Conservation (phyloP, 1,284 basidiomycete genomes). For the Ustilago hordei region DNA sequence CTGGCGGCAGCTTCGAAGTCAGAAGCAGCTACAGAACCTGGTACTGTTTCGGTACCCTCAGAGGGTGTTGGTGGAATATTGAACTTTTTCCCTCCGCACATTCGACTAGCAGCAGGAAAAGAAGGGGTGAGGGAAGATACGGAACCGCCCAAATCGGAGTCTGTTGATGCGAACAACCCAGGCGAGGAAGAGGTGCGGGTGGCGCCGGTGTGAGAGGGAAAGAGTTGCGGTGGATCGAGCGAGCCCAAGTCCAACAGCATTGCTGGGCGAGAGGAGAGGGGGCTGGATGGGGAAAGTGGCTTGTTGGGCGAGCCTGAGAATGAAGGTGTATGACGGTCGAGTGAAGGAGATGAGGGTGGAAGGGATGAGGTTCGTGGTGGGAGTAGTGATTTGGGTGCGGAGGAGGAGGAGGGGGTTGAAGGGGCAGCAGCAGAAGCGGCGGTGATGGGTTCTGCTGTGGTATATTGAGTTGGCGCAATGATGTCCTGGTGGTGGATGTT, state of each 20-base stretch:
- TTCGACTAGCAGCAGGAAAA: constrained; percentile 10
- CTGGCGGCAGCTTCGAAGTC: constrained; percentile 35
- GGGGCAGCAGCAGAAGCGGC: neutral
- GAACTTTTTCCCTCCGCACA: constrained; percentile 18
- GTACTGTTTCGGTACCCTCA: constrained; percentile 49
- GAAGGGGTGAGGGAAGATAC: constrained; percentile 35
- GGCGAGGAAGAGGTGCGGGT: constrained; percentile 28
- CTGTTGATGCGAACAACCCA: constrained; percentile 27
- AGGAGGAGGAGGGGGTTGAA: neutral
- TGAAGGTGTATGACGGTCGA: constrained; percentile 16
- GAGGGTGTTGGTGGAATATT: constrained; percentile 32
- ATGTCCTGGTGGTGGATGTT: neutral
- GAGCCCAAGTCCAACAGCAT: constrained; percentile 36
- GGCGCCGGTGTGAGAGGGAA: neutral
- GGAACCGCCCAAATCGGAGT: constrained; percentile 45
- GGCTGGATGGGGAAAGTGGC: constrained; percentile 21
- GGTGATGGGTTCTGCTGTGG: neutral
- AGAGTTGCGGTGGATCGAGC: constrained; percentile 28
- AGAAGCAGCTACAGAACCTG: constrained; percentile 41
- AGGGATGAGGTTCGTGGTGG: constrained; percentile 45
- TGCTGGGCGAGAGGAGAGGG: constrained; percentile 24
- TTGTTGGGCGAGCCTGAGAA: constrained; percentile 48
- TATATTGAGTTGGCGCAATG: neutral
- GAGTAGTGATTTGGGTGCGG: constrained; percentile 21
- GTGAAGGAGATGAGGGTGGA: constrained; percentile 27